Evolutionary conservation across 768 basidiomycete species (phyloP), one percentile per base, ranked within the genome.

Genomic region (Lactarius hatsudake): DNA sequence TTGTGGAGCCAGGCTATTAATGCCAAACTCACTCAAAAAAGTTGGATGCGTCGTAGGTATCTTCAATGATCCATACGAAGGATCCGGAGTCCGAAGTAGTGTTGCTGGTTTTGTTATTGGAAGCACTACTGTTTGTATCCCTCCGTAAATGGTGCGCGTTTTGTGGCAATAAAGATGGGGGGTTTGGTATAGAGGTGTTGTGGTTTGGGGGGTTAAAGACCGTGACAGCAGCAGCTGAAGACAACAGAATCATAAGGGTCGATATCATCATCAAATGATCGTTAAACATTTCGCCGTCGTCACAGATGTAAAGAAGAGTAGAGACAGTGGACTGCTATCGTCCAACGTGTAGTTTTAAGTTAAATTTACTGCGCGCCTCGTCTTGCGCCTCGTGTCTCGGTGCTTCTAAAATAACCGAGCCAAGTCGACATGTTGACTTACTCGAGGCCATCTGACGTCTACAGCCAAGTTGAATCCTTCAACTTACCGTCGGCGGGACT

Each of bases 281-380:
- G 61, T 70, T 62, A 45, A 67, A 38, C 74, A 75, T 75, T 5
- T 64, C 55, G 36, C 45, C 32, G 66, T 51, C 42, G 66, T 61
- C 28, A 38, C 23, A 34, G 55, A 57, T 54, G 54, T 15, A 45
- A 56, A n/a, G 56, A 58, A 61, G 54, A 45, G 43, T 40, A 51
- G 2, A 28, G 32, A 36, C 23, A 53, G 26, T 10, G 28, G 26
- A 42, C 12, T 5, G 60, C 38, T 15, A 40, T 40, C 43, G 20
- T 28, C 2, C 57, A n/a, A 64, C 20, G 48, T 51, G 48, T 23
- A 20, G 30, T 57, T 57, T 57, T 18, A 57, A 32, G 63, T 36
- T 57, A 17, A 18, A 38, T 34, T 48, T 34, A 17, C 5, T 32
- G 59, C 9, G 65, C 59, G 53, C 59, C 45, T 43, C 60, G 54